phyloP scores from a whole-genome alignment of 2,329 filamentous ascomycete species.

The Fusarium lateritium region DNA sequence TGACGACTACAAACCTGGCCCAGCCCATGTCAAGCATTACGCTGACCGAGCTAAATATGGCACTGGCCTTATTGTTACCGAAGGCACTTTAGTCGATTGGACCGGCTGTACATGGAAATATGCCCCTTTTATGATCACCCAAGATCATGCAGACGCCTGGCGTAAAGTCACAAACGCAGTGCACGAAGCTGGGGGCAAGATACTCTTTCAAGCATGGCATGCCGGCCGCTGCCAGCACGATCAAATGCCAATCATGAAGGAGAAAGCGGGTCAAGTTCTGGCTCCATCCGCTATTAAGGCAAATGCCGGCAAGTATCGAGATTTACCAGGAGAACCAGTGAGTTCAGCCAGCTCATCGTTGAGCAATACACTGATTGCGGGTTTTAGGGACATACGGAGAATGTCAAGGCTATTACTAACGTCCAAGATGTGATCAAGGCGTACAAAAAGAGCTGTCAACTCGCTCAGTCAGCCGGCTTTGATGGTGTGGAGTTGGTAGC shows the following conservation, averaged over 20 bases:
- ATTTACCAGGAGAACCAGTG: conserved; percentile 7
- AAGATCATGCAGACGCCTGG: conserved; percentile 7
- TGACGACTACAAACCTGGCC: conserved; percentile 13
- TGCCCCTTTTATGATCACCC: neutral
- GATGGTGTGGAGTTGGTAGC: conserved; percentile 12
- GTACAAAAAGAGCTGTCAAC: neutral
- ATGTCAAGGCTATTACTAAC: conserved; percentile 2
- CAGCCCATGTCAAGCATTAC: conserved; percentile 16
- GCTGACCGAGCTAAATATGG: conserved; percentile 7
- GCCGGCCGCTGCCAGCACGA: conserved; percentile 23
- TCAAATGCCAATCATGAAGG: conserved; percentile 9
- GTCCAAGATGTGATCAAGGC: neutral
- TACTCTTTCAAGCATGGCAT: conserved; percentile 30
- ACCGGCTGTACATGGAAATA: conserved; percentile 18
- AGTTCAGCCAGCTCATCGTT: neutral
- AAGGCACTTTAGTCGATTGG: conserved; percentile 20
- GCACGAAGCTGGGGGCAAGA: neutral
- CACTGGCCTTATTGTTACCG: neutral
- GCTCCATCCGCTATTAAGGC: conserved; percentile 19
- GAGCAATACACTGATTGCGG: neutral
- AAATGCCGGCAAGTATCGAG: conserved; percentile 9
- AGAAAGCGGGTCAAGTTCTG: neutral
- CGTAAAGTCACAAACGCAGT: neutral
- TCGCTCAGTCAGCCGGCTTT: conserved; percentile 12
- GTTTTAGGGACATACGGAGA: conserved; percentile 10